Conservation (phyloP, 352 stramenopile genomes). For the Phytophthora pluvialis region DNA sequence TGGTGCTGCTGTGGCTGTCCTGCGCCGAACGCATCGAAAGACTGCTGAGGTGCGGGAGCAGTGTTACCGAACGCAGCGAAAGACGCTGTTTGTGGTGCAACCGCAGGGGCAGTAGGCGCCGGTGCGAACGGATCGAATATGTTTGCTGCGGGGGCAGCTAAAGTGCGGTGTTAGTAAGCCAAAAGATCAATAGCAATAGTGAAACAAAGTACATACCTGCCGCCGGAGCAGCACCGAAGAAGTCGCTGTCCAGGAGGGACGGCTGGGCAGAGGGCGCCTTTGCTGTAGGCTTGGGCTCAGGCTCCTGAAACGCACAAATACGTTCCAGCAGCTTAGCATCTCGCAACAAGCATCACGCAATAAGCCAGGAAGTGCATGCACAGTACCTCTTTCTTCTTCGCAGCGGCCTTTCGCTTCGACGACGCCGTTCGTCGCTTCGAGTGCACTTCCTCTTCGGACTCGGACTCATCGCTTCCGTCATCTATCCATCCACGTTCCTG, state of each 20-base stretch:
- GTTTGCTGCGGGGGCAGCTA: constrained; percentile 37
- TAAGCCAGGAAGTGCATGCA: background rate
- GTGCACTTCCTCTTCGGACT: constrained; percentile 73
- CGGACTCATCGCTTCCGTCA: constrained; percentile 67
- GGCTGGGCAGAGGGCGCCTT: constrained; percentile 70
- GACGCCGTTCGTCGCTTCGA: constrained; percentile 67
- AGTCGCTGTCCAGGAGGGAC: constrained; percentile 80
- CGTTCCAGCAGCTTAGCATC: constrained; percentile 2
- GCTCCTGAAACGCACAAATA: constrained; percentile 37
- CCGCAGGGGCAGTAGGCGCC: constrained; percentile 33
- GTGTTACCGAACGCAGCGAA: constrained; percentile 53
- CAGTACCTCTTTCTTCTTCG: constrained; percentile 80
- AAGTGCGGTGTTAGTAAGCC: constrained; percentile 5
- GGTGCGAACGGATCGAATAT: constrained; percentile 79
- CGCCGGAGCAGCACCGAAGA: constrained; percentile 59
- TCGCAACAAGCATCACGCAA: background rate
- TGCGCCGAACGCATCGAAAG: constrained; percentile 64
- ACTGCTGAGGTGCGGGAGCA: constrained; percentile 42
- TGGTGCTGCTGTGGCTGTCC: constrained; percentile 45
- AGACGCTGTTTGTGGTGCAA: constrained; percentile 30
- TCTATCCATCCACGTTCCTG: constrained; percentile 32
- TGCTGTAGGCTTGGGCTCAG: constrained; percentile 38
- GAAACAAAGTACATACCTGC: constrained; percentile 35
- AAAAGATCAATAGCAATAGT: background rate
- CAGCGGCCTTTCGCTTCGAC: constrained; percentile 59